Conservation (phyloP, 2,329 filamentous ascomycete genomes). For the Lachnellula arida region DNA sequence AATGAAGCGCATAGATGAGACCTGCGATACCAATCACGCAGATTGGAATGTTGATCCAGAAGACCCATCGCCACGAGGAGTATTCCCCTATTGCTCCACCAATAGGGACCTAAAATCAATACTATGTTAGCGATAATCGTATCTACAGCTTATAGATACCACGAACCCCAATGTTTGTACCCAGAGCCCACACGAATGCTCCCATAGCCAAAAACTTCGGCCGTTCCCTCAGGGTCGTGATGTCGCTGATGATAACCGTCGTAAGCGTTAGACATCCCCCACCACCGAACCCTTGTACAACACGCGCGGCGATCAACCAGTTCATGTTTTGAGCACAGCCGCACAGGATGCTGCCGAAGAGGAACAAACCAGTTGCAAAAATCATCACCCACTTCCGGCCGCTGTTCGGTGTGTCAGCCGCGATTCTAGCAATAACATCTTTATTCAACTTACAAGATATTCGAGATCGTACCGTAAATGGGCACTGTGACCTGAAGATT, state of each 20-base stretch:
- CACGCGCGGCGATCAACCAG: constrained; percentile 15
- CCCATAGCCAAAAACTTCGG: constrained; percentile 37
- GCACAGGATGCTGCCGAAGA: constrained; percentile 15
- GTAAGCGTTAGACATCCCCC: constrained; percentile 42
- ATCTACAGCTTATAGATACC: neutral
- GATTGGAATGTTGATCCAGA: constrained; percentile 21
- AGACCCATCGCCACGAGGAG: constrained; percentile 27
- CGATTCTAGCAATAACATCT: neutral
- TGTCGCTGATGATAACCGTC: constrained; percentile 45
- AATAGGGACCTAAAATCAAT: constrained; percentile 23
- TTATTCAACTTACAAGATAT: constrained; percentile 11
- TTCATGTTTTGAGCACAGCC: constrained; percentile 11
- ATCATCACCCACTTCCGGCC: constrained; percentile 15
- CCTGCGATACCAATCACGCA: constrained; percentile 5
- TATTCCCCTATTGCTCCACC: constrained; percentile 45
- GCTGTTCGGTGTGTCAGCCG: neutral
- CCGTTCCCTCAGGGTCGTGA: constrained; percentile 44
- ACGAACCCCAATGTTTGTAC: constrained; percentile 13
- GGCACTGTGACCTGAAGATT: constrained; percentile 6
- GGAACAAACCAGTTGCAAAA: constrained; percentile 11
- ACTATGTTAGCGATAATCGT: neutral
- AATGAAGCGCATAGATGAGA: constrained; percentile 8
- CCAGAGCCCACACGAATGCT: constrained; percentile 20
- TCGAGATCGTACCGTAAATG: constrained; percentile 14
- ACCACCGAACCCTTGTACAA: constrained; percentile 40